These are phyloP conservation scores for Hordeum marinum DNA, from an alignment of 176 grass and related monocot genomes.

Conservation along the genomic window DNA sequence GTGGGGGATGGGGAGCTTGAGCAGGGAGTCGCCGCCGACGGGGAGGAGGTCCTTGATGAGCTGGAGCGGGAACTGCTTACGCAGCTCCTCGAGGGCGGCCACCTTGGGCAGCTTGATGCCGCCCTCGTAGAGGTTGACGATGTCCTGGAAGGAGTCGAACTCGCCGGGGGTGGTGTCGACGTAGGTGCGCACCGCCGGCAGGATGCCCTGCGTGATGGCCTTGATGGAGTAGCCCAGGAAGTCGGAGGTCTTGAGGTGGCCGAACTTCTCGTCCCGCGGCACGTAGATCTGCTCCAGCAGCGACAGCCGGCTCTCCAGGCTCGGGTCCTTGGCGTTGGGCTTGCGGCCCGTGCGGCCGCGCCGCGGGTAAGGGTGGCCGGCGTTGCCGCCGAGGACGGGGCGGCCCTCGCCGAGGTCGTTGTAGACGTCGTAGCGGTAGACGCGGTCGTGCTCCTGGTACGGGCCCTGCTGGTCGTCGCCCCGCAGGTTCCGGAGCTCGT, in stretches of 20 bases:
- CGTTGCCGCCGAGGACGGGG: slow-evolving; percentile 49
- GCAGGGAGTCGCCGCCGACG: slow-evolving; percentile 34
- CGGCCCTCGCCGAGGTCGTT: slow-evolving; percentile 77
- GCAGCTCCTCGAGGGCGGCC: slow-evolving; percentile 38
- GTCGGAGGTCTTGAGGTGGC: slow-evolving; percentile 58
- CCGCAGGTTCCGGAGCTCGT: slow-evolving; percentile 55
- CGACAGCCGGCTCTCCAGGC: slow-evolving; percentile 46
- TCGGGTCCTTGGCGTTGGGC: slow-evolving; percentile 9
- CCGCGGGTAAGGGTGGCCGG: slow-evolving; percentile 13
- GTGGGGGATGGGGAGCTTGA: slow-evolving; percentile 51
- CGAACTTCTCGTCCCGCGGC: slow-evolving; percentile 67
- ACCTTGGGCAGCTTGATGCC: slow-evolving; percentile 38
- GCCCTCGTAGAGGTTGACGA: slow-evolving; percentile 51
- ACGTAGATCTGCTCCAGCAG: slow-evolving; percentile 54
- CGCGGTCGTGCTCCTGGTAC: slow-evolving; percentile 54
- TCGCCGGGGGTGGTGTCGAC: slow-evolving; percentile 30
- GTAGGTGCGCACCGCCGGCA: slow-evolving; percentile 43
- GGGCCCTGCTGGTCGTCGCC: slow-evolving; percentile 40
- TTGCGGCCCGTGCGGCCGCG: slow-evolving; percentile 23
- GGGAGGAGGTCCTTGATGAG: slow-evolving; percentile 60
- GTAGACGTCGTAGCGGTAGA: slow-evolving; percentile 71
- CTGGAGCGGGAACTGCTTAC: slow-evolving; percentile 41
- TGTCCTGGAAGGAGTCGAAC: slow-evolving; percentile 69
- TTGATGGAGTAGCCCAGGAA: slow-evolving; percentile 59
- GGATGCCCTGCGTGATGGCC: slow-evolving; percentile 28